Evolutionary conservation across 2,329 filamentous ascomycete genomes (phyloP).

Genomic region (Magnaporthales sp.): DNA sequence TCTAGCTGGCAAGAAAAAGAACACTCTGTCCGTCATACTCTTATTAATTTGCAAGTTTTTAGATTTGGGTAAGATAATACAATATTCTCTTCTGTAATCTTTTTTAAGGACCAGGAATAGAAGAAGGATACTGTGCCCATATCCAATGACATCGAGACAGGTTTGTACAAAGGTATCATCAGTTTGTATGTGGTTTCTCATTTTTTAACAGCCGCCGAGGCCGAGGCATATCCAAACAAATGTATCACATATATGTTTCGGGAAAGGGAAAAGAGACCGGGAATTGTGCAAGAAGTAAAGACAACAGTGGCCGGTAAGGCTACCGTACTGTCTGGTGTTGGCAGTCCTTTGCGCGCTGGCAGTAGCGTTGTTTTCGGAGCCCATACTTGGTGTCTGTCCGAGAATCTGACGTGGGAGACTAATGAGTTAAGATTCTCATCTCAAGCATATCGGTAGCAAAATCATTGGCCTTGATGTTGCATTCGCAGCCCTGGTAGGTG

Average conservation of each 20-base stretch:
- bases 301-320: neutral
- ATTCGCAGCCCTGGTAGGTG: neutral
- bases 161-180: neutral
- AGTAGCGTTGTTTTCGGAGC: neutral
- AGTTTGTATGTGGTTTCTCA: neutral
- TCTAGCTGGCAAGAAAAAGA: no score
- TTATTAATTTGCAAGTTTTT: no score
- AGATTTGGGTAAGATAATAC: no score
- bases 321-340: neutral
- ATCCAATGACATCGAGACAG: neutral
- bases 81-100: no score
- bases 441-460: neutral
- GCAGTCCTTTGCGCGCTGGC: neutral
- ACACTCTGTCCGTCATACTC: no score
- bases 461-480: neutral
- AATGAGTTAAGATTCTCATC: neutral
- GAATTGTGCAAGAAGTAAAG: neutral
- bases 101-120: neutral
- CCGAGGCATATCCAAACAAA: neutral
- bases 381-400: neutral
- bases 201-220: neutral
- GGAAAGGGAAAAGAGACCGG: neutral
- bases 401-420: neutral
- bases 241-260: neutral
- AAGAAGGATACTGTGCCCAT: neutral